Base-by-base conservation (phyloP, 1,139 yeast genomes). In the Nematodospora anomalae region DNA sequence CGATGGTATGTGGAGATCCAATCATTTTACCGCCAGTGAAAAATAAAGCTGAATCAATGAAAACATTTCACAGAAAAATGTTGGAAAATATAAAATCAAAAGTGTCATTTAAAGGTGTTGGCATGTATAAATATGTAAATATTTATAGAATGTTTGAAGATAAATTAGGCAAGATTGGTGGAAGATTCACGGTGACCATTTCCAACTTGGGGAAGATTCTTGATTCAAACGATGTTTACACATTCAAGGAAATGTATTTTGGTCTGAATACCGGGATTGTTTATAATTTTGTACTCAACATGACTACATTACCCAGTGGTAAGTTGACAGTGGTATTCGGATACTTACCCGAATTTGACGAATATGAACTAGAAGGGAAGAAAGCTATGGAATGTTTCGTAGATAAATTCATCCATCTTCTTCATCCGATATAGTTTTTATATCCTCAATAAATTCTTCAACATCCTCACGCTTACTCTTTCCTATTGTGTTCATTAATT, bases 401-500 rank as follows among this genome's bases (percentile, higher is more conserved):
- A 18, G 36, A 34, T 3, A 24, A 16, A 18, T 45, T 43, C 34
- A 24, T 21, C 5, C 29, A 26, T 21, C 30, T 31, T 20, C 21
- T 29, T 4, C 22, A 26, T 14, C 28, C 3, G 27, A 28, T 24
- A 11, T 11, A 18, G 7, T 14, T 16, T 31, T 10, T n/a, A 29
- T 29, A 8, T 32, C 30, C 14, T 32, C 36, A 13, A 18, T 33
- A 26, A 28, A 23, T 15, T 23, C 15, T 11, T 14, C 22, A 16
- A 26, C 15, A 4, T 18, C 29, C 25, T 22, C 38, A 15, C 27
- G 33, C 25, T 22, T 40, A 15, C 27, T 35, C 33, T 37, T 41
- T 7, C 44, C 44, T n/a, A 51, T 30, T 23, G 38, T 24, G 29
- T 40, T 43, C 59, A 75, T 62, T 25, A 75, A 47, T 28, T 59